phyloP scores from a whole-genome alignment of 2,329 filamentous ascomycete genomes.

The Aspergillus bombycis region DNA sequence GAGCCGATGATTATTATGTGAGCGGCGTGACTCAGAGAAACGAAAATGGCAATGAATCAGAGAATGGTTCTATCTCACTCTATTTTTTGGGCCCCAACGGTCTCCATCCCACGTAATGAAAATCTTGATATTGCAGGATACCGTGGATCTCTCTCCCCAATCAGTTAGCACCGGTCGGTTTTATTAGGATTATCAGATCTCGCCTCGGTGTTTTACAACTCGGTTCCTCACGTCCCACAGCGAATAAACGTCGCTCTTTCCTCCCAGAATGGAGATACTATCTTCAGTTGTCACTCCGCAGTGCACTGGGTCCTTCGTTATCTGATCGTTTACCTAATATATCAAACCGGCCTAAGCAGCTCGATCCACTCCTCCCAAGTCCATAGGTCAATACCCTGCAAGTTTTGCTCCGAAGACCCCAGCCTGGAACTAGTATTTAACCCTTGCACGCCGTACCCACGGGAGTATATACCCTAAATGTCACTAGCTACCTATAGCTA shows the following conservation, averaged over 20 bases:
- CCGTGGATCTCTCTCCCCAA: conserved; percentile 10
- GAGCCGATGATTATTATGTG: conserved; percentile 18
- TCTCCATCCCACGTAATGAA: conserved; percentile 18
- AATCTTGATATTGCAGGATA: conserved; percentile 2
- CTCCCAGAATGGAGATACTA: conserved; percentile 17
- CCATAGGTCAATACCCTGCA: background rate
- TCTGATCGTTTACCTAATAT: conserved; percentile 27
- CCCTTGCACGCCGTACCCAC: background rate
- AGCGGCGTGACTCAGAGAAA: conserved; percentile 18
- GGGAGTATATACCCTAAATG: background rate
- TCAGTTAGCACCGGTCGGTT: conserved; percentile 5
- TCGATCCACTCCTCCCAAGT: background rate
- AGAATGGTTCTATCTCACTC: background rate
- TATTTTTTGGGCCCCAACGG: background rate
- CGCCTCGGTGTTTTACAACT: conserved; percentile 4
- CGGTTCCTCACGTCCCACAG: background rate
- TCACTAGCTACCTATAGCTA: background rate
- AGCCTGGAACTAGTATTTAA: background rate
- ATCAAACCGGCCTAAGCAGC: background rate
- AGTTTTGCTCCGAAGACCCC: background rate
- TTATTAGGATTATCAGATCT: conserved; percentile 14
- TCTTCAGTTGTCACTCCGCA: conserved; percentile 10
- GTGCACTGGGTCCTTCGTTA: conserved; percentile 19
- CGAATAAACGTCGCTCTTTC: conserved; percentile 17
- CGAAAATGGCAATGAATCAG: background rate